Evolutionary conservation across 805 yeast genomes (phyloP).

Genomic region (Schizosaccharomyces lindneri): DNA sequence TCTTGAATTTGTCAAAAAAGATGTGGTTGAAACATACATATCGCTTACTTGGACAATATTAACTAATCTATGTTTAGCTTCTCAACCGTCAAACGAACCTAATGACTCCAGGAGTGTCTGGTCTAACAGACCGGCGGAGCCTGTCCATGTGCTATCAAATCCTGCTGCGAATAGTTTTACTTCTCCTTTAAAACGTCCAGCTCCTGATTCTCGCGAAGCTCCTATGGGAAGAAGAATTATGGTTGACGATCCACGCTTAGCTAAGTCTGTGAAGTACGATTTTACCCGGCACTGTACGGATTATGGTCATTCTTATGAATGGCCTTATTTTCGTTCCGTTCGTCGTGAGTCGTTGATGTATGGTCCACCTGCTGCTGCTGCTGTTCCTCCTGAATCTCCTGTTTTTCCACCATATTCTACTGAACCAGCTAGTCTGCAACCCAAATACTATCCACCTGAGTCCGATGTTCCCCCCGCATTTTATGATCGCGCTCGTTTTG

Average conservation of each 20-base stretch:
- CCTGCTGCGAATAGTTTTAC: background rate
- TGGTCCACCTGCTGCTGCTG: background rate
- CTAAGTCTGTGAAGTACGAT: background rate
- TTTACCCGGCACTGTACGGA: background rate
- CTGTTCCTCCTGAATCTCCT: background rate
- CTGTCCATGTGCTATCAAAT: background rate
- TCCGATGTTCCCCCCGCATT: background rate
- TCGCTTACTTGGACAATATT: too few species aligned
- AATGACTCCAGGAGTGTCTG: background rate
- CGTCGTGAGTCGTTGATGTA: background rate
- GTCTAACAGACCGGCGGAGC: background rate
- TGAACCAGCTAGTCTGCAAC: background rate
- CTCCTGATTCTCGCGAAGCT: background rate
- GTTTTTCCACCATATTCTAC: background rate
- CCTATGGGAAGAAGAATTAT: background rate
- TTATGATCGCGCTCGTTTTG: background rate
- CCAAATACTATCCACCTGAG: background rate
- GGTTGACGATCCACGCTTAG: background rate
- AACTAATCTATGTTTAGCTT: background rate
- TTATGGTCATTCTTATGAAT: background rate
- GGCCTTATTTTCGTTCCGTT: background rate
- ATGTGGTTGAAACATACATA: background rate
- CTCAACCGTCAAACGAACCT: background rate
- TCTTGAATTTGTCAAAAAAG: background rate
- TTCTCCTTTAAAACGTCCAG: background rate